These are phyloP conservation scores for Coemansia sp. DNA, from an alignment of 192 early-diverging fungal species.

Conservation along the genomic window DNA sequence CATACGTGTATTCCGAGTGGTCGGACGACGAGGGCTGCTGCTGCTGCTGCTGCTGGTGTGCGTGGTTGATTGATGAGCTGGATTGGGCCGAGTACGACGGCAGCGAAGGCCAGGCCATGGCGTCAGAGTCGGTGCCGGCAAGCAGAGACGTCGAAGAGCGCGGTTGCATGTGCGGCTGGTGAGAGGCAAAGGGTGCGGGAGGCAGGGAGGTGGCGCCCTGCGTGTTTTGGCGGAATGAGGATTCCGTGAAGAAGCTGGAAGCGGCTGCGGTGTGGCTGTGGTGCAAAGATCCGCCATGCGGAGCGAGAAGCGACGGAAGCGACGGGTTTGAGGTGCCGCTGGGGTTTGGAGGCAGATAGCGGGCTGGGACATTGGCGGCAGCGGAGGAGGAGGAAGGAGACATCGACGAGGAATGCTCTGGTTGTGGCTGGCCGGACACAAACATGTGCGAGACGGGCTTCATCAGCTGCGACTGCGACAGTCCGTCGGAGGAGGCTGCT, in stretches of 20 bases:
- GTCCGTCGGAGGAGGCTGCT: slow-evolving; percentile 7
- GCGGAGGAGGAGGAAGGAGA: slow-evolving; percentile 4
- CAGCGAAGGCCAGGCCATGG: slow-evolving; percentile 23
- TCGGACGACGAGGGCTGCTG: not conserved
- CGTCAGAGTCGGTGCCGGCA: not conserved
- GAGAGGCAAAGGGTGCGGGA: not conserved
- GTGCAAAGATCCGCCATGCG: not conserved
- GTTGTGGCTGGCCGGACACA: not conserved
- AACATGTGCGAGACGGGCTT: slow-evolving; percentile 27
- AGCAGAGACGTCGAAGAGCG: not conserved
- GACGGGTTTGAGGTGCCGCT: not conserved
- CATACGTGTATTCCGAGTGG: slow-evolving; percentile 8
- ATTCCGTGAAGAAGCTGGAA: not conserved
- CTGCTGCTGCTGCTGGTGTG: not conserved
- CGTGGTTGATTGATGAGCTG: slow-evolving; percentile 4
- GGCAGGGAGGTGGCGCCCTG: not conserved
- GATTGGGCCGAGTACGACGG: slow-evolving; percentile 11
- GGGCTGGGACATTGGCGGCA: not conserved
- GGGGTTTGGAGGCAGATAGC: not conserved
- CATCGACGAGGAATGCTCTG: slow-evolving; percentile 1
- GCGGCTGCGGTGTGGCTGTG: slow-evolving; percentile 1
- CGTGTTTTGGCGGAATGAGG: not conserved
- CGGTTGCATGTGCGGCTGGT: not conserved
- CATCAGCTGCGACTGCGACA: slow-evolving; percentile 47
- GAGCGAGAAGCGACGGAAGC: not conserved